Base-by-base conservation (phyloP, 371 early-diverging fungal genomes). In the Apophysomyces trapeziformis region DNA sequence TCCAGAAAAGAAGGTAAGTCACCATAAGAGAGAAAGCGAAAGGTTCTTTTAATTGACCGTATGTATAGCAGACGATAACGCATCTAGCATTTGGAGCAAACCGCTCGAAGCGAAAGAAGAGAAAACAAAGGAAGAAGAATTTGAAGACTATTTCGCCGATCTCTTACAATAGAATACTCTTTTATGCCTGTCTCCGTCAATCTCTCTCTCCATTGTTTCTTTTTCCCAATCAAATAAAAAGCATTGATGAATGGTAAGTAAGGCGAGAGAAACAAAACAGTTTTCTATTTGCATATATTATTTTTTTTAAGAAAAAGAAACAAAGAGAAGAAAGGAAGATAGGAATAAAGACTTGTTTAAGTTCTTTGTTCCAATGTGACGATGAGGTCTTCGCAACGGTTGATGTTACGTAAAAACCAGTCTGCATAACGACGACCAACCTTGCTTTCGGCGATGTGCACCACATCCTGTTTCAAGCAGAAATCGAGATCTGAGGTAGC, bases 321-420 rank as follows among this genome's bases (percentile, higher is more conserved):
- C 32, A 26, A 26, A 11, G 41, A 41, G 14, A n/a, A 39, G 39
- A 16, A 39, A 21, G 37, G 14, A 43, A 43, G 21, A 39, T 16
- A 57, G 14, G 57, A 41, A 5, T 6, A 58, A 57, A 8, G 43
- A 45, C 6, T 32, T 58, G 18, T 64, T 72, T 75, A 76, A 58
- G 64, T 70, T 46, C 69, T 74, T 45, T 69, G 60, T 57, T 77
- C 73, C 61, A 77, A 67, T 26, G 64, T 78, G 57, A 74, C 74
- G 64, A 88, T 71, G 16, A 86, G 68, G 64, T 87, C 90, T 66
- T 88, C 83, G 69, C 90, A 85, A 82, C 94, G 93, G 82, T 87
- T 89, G 65, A 92, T 91, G 76, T 95, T 90, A 66, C 96, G 88
- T 71, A 96, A 86, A 74, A 95, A 96, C 93, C 93, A 96, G 71